Percentiles rank a stretch among this genome's conserved stretches.
Conservation (phyloP, 768 basidiomycete genomes). For the Trichaptum fuscoviolaceum region DNA sequence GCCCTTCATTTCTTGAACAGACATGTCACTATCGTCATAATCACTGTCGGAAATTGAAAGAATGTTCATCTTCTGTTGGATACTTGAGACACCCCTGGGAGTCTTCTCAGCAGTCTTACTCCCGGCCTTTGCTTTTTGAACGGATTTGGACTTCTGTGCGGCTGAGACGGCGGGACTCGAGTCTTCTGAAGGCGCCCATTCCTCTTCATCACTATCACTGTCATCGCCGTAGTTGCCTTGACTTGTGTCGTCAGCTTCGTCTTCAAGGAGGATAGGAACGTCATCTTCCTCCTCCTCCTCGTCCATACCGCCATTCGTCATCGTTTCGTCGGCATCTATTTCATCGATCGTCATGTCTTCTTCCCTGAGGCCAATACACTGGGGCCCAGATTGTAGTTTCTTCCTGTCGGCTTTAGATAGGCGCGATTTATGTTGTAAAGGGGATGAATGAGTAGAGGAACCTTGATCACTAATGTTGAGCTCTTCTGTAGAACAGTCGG, state of each 20-base stretch:
- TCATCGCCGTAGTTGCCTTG: neutral
- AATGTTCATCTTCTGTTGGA: neutral
- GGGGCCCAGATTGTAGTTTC: slow-evolving; percentile 1
- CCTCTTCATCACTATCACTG: slow-evolving; percentile 4
- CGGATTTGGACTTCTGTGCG: neutral
- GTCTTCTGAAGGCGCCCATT: neutral
- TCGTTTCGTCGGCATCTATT: slow-evolving; percentile 4
- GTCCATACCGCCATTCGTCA: neutral
- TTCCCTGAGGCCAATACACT: neutral
- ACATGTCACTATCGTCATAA: neutral
- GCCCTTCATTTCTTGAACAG: neutral
- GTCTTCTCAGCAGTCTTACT: neutral
- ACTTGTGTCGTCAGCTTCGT: neutral
- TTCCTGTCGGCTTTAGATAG: slow-evolving; percentile 1
- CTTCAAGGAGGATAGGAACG: neutral
- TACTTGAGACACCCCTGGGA: neutral
- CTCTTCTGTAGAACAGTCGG: slow-evolving; percentile 6
- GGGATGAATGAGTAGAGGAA: slow-evolving; percentile 24
- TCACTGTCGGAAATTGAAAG: neutral
- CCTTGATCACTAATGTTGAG: slow-evolving; percentile 11
- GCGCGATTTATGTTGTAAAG: slow-evolving; percentile 9
- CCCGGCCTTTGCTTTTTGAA: neutral
- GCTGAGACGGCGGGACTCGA: neutral
- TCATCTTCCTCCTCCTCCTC: neutral
- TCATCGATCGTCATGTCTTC: slow-evolving; percentile 7